phyloP scores from a whole-genome alignment of 106 monocot genomes.

The Hemerocallis citrina region DNA sequence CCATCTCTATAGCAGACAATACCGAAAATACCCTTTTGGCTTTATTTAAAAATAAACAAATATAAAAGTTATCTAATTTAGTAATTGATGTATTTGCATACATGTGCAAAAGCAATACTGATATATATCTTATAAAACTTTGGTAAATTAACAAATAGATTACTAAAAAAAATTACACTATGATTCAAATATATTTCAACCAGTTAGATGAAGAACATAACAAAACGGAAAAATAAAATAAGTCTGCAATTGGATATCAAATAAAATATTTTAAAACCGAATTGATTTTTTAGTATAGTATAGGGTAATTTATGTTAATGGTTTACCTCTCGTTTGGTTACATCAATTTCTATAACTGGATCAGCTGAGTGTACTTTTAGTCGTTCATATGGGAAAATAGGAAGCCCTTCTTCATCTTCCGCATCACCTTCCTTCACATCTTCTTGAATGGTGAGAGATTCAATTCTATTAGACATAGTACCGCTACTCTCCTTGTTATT shows the following conservation, averaged over 20 bases:
- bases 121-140: too few species aligned
- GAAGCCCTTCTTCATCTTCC: conserved; percentile 80
- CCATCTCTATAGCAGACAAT: too few species aligned
- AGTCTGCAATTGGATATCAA: conserved; percentile 41
- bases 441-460: conserved; percentile 51
- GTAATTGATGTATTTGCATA: too few species aligned
- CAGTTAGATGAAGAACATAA: too few species aligned
- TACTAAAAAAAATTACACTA: too few species aligned
- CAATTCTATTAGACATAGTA: conserved; percentile 32
- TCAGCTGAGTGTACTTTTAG: conserved; percentile 47
- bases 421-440: conserved; percentile 58
- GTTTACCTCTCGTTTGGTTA: conserved; percentile 66
- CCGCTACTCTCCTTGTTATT: conserved; percentile 30
- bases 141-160: too few species aligned
- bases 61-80: too few species aligned
- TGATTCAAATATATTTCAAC: too few species aligned
- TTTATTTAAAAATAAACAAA: too few species aligned
- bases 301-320: not conserved
- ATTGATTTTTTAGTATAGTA: not conserved
- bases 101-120: too few species aligned
- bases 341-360: conserved; percentile 69
- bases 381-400: conserved; percentile 72
- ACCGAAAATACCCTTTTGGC: too few species aligned
- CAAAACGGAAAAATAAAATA: too few species aligned
- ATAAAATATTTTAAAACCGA: not conserved